Percentiles rank a stretch among this genome's conserved stretches.
phyloP scores from a whole-genome alignment of 1,284 basidiomycete genomes.

The Moesziomyces antarcticus region DNA sequence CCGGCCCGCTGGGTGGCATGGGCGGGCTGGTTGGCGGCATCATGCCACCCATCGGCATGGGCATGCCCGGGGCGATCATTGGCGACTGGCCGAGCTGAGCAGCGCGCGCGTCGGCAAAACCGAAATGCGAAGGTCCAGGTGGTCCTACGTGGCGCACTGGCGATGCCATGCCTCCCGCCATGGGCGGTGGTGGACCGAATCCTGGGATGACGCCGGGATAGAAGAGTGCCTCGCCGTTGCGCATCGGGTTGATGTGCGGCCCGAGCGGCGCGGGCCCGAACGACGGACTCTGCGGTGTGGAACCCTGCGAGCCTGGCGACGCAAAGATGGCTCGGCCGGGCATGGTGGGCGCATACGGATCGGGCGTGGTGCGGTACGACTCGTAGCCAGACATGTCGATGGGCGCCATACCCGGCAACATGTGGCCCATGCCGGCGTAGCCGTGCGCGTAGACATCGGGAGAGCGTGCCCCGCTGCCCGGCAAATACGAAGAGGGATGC shows the following conservation, averaged over 20 bases:
- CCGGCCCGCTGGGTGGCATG: slow-evolving; percentile 8
- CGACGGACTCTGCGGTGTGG: slow-evolving; percentile 45
- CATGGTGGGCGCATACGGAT: slow-evolving; percentile 52
- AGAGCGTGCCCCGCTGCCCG: slow-evolving; percentile 36
- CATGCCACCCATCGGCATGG: slow-evolving; percentile 20
- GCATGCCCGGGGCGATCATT: slow-evolving; percentile 44
- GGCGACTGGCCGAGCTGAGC: slow-evolving; percentile 37
- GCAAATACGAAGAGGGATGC: slow-evolving; percentile 32
- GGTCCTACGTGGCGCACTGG: slow-evolving; percentile 22
- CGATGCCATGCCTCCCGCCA: slow-evolving; percentile 27
- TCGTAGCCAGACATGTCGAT: slow-evolving; percentile 56
- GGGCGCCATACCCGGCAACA: slow-evolving; percentile 35
- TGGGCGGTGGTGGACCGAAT: slow-evolving; percentile 19
- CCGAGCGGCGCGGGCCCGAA: slow-evolving; percentile 36
- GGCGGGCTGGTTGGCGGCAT: slow-evolving; percentile 38
- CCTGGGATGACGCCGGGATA: slow-evolving; percentile 30
- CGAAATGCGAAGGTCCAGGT: slow-evolving; percentile 31
- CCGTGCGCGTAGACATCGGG: slow-evolving; percentile 36
- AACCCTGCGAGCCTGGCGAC: slow-evolving; percentile 42
- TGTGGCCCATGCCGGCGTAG: slow-evolving; percentile 25
- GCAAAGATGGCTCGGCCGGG: slow-evolving; percentile 48
- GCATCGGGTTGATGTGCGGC: slow-evolving; percentile 28
- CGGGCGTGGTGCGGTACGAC: slow-evolving; percentile 54
- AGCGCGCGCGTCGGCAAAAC: slow-evolving; percentile 16
- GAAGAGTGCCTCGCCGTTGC: slow-evolving; percentile 39